Conservation (phyloP, 495 filamentous ascomycete species). For the Trichocladium uniseriatum region DNA sequence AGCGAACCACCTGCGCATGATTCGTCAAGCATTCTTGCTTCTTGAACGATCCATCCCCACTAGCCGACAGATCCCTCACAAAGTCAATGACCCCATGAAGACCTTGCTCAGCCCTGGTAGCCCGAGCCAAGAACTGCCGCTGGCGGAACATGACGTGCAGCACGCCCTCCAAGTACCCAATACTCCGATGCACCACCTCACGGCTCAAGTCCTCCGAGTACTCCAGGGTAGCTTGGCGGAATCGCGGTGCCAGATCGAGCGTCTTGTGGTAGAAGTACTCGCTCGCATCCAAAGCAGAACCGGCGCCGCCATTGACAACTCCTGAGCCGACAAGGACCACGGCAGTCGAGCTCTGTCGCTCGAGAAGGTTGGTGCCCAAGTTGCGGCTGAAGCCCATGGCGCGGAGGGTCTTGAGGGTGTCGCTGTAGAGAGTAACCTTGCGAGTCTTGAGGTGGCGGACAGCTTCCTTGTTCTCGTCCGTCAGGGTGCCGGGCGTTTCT, state of each 20-base stretch:
- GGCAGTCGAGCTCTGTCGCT: conserved; percentile 59
- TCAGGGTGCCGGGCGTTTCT: conserved; percentile 66
- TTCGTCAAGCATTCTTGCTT: conserved; percentile 18
- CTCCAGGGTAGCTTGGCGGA: conserved; percentile 53
- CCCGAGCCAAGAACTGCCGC: conserved; percentile 39
- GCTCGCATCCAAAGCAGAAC: no score
- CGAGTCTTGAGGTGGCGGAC: conserved; percentile 81
- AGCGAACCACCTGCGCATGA: conserved; percentile 26
- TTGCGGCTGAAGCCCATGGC: conserved; percentile 85
- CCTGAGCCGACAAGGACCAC: conserved; percentile 47
- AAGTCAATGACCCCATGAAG: conserved; percentile 16
- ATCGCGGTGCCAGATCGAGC: conserved; percentile 58
- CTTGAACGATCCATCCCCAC: conserved; percentile 12
- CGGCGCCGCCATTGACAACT: conserved; percentile 22
- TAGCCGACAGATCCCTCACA: conserved; percentile 20
- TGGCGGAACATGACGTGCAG: conserved; percentile 60
- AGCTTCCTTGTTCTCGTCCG: conserved; percentile 68
- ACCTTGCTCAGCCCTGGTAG: conserved; percentile 17
- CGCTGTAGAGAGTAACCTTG: conserved; percentile 85
- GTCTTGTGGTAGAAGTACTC: conserved; percentile 71
- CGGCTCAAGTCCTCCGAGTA: conserved; percentile 77
- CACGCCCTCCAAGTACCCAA: conserved; percentile 75
- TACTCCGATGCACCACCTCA: conserved; percentile 65
- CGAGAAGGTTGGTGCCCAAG: conserved; percentile 56
- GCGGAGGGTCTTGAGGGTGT: conserved; percentile 69